Evolutionary conservation across 257 asterid genomes (phyloP), one percentile per base, ranked within the genome.

Genomic region (Orobanche coerulescens): DNA sequence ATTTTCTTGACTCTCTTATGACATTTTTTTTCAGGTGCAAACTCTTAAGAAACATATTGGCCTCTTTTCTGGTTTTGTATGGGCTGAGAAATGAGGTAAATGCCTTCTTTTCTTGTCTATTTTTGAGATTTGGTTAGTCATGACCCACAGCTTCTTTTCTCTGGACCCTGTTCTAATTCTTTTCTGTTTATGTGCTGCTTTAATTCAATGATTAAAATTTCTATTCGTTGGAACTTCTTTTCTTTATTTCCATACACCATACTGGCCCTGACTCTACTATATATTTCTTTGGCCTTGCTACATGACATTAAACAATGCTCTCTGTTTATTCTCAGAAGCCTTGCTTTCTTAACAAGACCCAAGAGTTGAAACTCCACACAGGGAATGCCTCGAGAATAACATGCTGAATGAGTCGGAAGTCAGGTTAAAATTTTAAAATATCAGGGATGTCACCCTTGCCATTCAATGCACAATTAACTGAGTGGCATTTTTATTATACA

Each of bases 21-120:
- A 7, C 36, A 33, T 65, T 20, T 39, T 58, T 67, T 71, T 73
- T 60, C 89, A 91, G 97, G 84, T 71, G 62, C 83, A 82, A 15
- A 61, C 51, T 22, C 44, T 91, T 82, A 91, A 91, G 87, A 85
- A 74, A 83, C 83, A 91, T 65, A 64, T 91, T 14, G 94, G 97
- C 71, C 84, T 76, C 82, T 91, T 91, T 81, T 91, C 96, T 73
- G 97, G 97, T 64, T 88, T 78, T 78, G 84, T 78, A 33, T 90
- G 97, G 97, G 72, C 48, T 69, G 89, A 87, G 77, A 79, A 80
- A n/a, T 76, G 95, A 90, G 96, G 97, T 90, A 65, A 12, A 50
- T 4, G 23, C 26, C 55, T 36, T 55, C 43, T 42, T 36, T 48
- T 42, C 28, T 59, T 25, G 15, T 42, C 16, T n/a, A 15, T 58